phyloP scores from a whole-genome alignment of 108 stramenopile genomes.

The Halocafeteria seosinensis region DNA sequence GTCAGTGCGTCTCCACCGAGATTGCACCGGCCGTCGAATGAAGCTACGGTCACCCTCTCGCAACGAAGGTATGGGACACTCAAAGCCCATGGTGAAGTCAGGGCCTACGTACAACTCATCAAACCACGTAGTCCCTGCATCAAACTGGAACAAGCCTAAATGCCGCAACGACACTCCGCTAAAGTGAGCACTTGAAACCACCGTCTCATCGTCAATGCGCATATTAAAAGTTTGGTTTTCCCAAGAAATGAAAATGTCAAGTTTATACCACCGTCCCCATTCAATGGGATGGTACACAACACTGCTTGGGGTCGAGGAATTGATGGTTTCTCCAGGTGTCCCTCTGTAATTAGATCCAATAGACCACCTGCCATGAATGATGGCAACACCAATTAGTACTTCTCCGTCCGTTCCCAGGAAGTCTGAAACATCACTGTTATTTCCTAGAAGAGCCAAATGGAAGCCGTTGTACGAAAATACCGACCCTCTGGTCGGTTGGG shows the following conservation, averaged over 20 bases:
- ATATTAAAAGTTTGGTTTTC: constrained; percentile 29
- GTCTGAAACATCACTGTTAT: neutral
- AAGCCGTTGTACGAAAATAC: no score
- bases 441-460: no score
- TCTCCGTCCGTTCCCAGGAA: constrained; percentile 1
- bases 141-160: constrained; percentile 36
- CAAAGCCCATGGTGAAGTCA: constrained; percentile 49
- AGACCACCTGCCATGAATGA: constrained; percentile 28
- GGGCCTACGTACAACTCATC: constrained; percentile 59
- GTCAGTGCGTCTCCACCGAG: constrained; percentile 41
- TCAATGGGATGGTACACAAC: constrained; percentile 5
- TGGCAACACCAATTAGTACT: constrained; percentile 35
- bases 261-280: constrained; percentile 48
- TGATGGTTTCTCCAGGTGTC: constrained; percentile 21
- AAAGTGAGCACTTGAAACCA: constrained; percentile 23
- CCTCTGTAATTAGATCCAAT: constrained; percentile 34
- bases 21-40: constrained; percentile 28
- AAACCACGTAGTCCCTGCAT: constrained; percentile 39
- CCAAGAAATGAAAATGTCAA: constrained; percentile 58
- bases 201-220: constrained; percentile 37
- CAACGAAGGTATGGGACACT: constrained; percentile 26
- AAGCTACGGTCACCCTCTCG: no score
- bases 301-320: constrained; percentile 7
- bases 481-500: no score
- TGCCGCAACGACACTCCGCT: constrained; percentile 22